These are phyloP conservation scores for Pythium pyrilobum DNA, from an alignment of 352 stramenopile species.

Conservation along the genomic window DNA sequence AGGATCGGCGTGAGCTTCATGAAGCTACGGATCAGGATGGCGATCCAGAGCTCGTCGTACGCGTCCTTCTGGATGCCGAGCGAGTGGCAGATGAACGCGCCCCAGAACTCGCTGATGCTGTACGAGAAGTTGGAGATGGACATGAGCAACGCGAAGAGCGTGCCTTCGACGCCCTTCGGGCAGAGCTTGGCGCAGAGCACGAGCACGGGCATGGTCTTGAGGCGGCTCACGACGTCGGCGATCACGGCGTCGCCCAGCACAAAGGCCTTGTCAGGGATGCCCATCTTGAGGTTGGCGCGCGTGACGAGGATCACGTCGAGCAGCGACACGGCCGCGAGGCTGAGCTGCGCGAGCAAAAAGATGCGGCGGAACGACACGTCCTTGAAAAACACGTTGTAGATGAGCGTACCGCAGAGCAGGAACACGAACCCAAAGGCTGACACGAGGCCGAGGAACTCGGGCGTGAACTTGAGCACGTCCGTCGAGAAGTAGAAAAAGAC, in stretches of 20 bases:
- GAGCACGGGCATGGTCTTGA: slow-evolving; percentile 92
- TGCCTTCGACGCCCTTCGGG: slow-evolving; percentile 93
- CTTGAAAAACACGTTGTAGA: slow-evolving; percentile 88
- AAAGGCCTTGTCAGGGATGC: slow-evolving; percentile 95
- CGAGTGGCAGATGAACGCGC: slow-evolving; percentile 83
- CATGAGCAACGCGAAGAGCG: slow-evolving; percentile 97
- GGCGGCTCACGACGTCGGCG: slow-evolving; percentile 68
- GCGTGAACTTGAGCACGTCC: slow-evolving; percentile 92
- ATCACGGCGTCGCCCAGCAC: slow-evolving; percentile 94
- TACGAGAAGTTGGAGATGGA: slow-evolving; percentile 95
- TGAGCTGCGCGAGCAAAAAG: slow-evolving; percentile 86
- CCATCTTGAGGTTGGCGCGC: slow-evolving; percentile 86
- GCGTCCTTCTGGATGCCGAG: slow-evolving; percentile 88
- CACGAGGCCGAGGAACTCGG: slow-evolving; percentile 93
- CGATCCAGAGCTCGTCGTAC: slow-evolving; percentile 90
- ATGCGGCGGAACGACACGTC: slow-evolving; percentile 91
- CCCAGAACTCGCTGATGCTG: slow-evolving; percentile 91
- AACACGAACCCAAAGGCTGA: slow-evolving; percentile 72
- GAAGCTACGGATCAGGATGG: slow-evolving; percentile 89
- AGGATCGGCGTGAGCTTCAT: slow-evolving; percentile 90
- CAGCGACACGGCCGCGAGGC: slow-evolving; percentile 61
- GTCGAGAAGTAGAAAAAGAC: slow-evolving; percentile 96
- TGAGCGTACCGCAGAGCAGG: slow-evolving; percentile 68
- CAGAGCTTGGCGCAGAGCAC: slow-evolving; percentile 94
- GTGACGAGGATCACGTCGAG: slow-evolving; percentile 89